A percentile compares a stretch with the other conserved stretches of the same genome.
These are phyloP conservation scores for Cyclotella kingstonii DNA, from an alignment of 108 stramenopile species.

Conservation along the genomic window DNA sequence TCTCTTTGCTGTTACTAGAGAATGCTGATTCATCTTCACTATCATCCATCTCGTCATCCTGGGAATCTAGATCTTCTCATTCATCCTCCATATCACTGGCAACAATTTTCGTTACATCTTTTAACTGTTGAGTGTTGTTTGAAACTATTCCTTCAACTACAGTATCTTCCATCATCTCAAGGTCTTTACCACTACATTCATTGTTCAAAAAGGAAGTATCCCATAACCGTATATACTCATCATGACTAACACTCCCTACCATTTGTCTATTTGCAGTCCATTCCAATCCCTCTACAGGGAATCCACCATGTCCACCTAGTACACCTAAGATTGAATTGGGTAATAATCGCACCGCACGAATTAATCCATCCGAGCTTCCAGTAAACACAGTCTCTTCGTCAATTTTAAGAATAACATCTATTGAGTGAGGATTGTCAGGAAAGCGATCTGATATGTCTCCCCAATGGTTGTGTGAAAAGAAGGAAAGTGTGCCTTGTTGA, in stretches of 20 bases:
- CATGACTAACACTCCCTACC: constrained; percentile 81
- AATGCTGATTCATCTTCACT: constrained; percentile 44
- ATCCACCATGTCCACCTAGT: constrained; percentile 85
- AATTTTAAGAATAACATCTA: constrained; percentile 88
- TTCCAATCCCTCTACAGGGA: constrained; percentile 85
- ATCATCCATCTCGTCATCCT: constrained; percentile 48
- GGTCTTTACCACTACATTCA: constrained; percentile 28
- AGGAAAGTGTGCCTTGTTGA: constrained; percentile 80
- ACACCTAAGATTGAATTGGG: constrained; percentile 93
- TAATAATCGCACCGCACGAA: constrained; percentile 87
- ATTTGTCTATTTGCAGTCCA: constrained; percentile 71
- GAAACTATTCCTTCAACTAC: not conserved
- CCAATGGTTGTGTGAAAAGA: constrained; percentile 91
- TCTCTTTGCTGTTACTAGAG: too few species aligned
- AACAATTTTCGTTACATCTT: not conserved
- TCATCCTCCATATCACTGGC: constrained; percentile 31
- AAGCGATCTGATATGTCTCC: constrained; percentile 93
- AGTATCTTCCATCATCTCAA: constrained; percentile 1
- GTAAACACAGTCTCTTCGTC: constrained; percentile 96
- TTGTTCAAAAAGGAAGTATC: constrained; percentile 71
- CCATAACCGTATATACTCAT: constrained; percentile 72
- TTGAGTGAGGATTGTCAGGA: constrained; percentile 87
- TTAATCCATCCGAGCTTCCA: constrained; percentile 91
- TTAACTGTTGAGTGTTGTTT: not conserved
- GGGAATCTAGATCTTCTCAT: constrained; percentile 43